A percentile compares a stretch with the other conserved stretches of the same genome.
Conservation (phyloP, 352 stramenopile species). For the Thalassiosira livingstoniorum region DNA sequence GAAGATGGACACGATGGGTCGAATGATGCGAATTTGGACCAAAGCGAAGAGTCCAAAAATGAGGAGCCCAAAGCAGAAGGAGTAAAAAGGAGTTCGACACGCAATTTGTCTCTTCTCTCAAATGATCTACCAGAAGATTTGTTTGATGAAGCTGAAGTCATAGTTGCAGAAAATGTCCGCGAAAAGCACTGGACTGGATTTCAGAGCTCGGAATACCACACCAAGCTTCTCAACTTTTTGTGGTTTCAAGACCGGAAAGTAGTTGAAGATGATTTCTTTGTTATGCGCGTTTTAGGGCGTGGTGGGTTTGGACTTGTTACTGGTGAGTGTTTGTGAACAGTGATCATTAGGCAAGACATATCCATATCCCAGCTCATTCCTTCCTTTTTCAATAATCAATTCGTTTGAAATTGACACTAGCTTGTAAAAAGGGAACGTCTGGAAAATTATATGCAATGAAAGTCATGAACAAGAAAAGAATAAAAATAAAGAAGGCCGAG, state of each 20-base stretch:
- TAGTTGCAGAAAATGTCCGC: constrained; percentile 72
- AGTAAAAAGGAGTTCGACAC: background rate
- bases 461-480: constrained; percentile 92
- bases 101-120: constrained; percentile 35
- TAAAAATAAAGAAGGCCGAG: constrained; percentile 93
- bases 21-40: background rate
- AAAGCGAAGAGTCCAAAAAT: background rate
- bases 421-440: constrained; percentile 94
- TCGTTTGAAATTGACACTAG: constrained; percentile 50
- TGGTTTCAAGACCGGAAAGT: constrained; percentile 91
- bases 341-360: constrained; percentile 2
- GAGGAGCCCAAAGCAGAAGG: background rate
- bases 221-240: constrained; percentile 90
- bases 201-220: constrained; percentile 86
- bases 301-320: constrained; percentile 97
- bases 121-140: constrained; percentile 55
- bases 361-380: constrained; percentile 11
- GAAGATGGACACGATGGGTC: background rate
- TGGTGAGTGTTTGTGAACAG: constrained; percentile 74
- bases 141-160: constrained; percentile 74
- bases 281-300: constrained; percentile 94
- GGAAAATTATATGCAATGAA: constrained; percentile 94
- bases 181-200: constrained; percentile 86
- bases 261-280: constrained; percentile 94
- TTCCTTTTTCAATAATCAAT: background rate